Conservation (phyloP, 1,139 yeast genomes). For the Candida tropicalis region DNA sequence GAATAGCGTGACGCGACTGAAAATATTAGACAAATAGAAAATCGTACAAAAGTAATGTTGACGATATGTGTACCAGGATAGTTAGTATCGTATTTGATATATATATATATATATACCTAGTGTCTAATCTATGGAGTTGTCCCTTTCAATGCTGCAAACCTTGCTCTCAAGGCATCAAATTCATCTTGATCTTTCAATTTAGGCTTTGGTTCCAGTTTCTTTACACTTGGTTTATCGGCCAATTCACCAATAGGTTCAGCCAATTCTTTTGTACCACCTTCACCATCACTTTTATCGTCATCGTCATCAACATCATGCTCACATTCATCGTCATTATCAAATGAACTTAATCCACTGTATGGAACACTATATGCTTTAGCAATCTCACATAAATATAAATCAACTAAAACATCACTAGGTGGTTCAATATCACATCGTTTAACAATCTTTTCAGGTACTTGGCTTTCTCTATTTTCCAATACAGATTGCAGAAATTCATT, state of each 20-base stretch:
- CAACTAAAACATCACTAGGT: slow-evolving; percentile 67
- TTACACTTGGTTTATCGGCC: slow-evolving; percentile 17
- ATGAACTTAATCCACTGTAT: slow-evolving; percentile 57
- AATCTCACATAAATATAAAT: slow-evolving; percentile 74
- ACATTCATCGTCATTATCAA: slow-evolving; percentile 25
- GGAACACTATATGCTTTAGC: slow-evolving; percentile 81
- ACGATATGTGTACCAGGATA: too few species aligned
- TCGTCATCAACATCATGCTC: slow-evolving; percentile 20
- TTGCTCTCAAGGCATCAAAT: slow-evolving; percentile 45
- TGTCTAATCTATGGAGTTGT: background rate
- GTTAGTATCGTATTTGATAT: too few species aligned
- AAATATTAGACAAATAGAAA: background rate
- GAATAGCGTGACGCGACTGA: background rate
- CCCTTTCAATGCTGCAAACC: slow-evolving; percentile 48
- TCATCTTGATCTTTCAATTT: slow-evolving; percentile 24
- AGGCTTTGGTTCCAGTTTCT: slow-evolving; percentile 10
- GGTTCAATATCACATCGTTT: slow-evolving; percentile 67
- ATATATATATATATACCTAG: too few species aligned
- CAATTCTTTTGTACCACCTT: slow-evolving; percentile 21
- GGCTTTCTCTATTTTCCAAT: slow-evolving; percentile 53
- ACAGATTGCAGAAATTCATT: slow-evolving; percentile 62
- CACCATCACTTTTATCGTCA: slow-evolving; percentile 25
- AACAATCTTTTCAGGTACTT: slow-evolving; percentile 66
- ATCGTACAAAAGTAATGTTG: background rate
- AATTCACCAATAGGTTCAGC: slow-evolving; percentile 23